Percentiles rank a stretch among this genome's conserved stretches.
Evolutionary conservation across 2,329 filamentous ascomycete species (phyloP).

Genomic region (Cladophialophora yegresii): DNA sequence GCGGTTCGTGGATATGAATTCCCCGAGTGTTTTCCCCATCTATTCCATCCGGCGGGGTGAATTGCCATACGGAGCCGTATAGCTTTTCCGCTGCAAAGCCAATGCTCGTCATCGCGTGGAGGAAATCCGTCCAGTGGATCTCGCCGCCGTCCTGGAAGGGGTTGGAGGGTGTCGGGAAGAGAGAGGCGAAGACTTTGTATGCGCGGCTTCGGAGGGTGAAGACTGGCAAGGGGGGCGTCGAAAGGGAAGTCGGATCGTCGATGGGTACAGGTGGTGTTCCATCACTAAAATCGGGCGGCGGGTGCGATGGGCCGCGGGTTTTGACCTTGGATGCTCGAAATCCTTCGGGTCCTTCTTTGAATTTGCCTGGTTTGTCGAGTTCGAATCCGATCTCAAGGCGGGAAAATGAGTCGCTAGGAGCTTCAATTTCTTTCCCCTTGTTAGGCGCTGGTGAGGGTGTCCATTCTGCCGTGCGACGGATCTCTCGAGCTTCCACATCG

Average conservation of each 20-base stretch:
- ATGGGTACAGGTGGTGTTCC: conserved; percentile 2
- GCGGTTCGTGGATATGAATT: conserved; percentile 65
- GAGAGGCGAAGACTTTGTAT: conserved; percentile 47
- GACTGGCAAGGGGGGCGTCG: conserved; percentile 40
- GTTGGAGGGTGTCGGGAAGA: conserved; percentile 45
- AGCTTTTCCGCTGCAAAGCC: conserved; percentile 60
- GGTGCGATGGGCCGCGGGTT: conserved; percentile 9
- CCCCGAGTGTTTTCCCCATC: conserved; percentile 45
- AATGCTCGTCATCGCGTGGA: conserved; percentile 53
- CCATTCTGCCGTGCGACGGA: conserved; percentile 14
- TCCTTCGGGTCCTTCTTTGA: conserved; percentile 11
- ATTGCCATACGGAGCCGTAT: conserved; percentile 64
- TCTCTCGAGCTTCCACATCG: conserved; percentile 9
- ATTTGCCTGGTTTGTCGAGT: conserved; percentile 16
- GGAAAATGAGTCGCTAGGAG: conserved; percentile 10
- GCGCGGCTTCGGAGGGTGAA: conserved; percentile 44
- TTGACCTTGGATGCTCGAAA: conserved; percentile 14
- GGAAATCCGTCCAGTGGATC: conserved; percentile 56
- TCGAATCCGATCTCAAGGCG: conserved; percentile 5
- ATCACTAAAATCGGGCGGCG: neutral
- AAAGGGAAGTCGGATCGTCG: conserved; percentile 2
- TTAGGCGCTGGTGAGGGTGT: conserved; percentile 9
- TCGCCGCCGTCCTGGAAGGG: conserved; percentile 52
- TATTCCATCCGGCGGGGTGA: conserved; percentile 46
- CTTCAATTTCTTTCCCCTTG: conserved; percentile 10